Percentiles rank a stretch among this genome's conserved stretches.
Conservation (phyloP, 192 early-diverging fungal genomes). For the Umbelopsis ramanniana region DNA sequence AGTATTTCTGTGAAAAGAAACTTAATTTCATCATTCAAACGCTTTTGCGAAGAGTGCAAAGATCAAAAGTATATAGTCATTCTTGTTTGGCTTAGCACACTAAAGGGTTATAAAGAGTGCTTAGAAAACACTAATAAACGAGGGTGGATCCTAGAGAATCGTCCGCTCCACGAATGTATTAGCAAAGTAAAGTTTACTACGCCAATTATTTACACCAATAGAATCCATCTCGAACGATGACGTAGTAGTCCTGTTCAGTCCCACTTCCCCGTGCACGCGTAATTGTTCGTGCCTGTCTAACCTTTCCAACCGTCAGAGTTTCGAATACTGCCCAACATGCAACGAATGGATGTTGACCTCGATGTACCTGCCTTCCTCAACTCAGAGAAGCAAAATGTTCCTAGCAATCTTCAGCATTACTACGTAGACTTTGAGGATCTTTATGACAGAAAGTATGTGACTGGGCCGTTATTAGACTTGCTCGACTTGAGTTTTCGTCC, state of each 20-base stretch:
- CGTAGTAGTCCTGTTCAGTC: background rate
- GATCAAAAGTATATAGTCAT: no score
- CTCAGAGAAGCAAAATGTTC: conserved; percentile 66
- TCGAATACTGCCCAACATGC: conserved; percentile 23
- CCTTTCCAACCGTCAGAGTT: background rate
- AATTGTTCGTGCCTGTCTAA: background rate
- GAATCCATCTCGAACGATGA: background rate
- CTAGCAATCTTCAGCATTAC: conserved; percentile 72
- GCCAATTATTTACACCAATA: no score
- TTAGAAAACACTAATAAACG: no score
- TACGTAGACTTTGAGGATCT: conserved; percentile 89
- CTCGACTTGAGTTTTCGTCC: background rate
- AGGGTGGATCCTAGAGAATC: no score
- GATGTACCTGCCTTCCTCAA: conserved; percentile 76
- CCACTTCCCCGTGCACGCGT: conserved; percentile 5
- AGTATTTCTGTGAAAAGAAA: no score
- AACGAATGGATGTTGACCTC: conserved; percentile 75
- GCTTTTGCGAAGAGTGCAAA: no score
- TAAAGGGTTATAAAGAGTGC: no score
- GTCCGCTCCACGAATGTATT: no score
- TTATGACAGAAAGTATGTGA: conserved; percentile 91
- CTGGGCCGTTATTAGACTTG: background rate
- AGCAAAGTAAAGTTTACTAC: no score
- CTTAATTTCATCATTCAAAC: no score
- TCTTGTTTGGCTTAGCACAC: no score